Conservation (phyloP, 768 basidiomycete genomes). For the Nidularia sp. region DNA sequence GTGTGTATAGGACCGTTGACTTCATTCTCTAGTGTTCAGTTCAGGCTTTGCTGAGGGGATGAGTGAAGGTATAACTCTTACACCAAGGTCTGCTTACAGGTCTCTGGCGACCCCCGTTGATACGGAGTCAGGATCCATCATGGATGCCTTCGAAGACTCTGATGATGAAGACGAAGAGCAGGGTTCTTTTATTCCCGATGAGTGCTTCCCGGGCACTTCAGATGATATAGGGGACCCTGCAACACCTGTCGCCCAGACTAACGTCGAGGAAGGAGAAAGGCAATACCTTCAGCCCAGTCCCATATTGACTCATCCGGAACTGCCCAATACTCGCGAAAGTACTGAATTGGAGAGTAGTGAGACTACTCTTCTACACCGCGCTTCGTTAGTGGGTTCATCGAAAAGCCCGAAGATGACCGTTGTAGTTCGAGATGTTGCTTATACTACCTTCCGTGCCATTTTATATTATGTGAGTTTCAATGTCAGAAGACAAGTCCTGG, state of each 20-base stretch:
- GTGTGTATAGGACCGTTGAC: neutral
- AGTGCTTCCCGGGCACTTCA: neutral
- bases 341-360: too few relatives aligned
- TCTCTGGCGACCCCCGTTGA: constrained; percentile 13
- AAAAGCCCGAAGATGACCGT: constrained; percentile 19
- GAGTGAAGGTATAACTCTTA: constrained; percentile 16
- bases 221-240: neutral
- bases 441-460: constrained; percentile 38
- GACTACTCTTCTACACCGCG: too few relatives aligned
- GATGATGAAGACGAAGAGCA: constrained; percentile 35
- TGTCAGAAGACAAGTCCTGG: neutral
- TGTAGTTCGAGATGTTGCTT: constrained; percentile 48
- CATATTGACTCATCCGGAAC: too few relatives aligned
- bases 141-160: constrained; percentile 49
- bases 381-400: neutral
- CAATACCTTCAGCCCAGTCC: too few relatives aligned
- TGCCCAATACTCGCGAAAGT: too few relatives aligned
- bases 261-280: neutral
- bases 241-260: neutral
- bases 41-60: constrained; percentile 66
- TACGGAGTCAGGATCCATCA: constrained; percentile 25
- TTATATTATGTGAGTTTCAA: constrained; percentile 67
- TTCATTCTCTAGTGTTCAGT: constrained; percentile 53
- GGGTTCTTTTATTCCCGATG: neutral
- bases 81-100: constrained; percentile 15